Evolutionary conservation across 331 rosid species (phyloP), one percentile per base, ranked within the genome.

Genomic region (Acacia concinna): DNA sequence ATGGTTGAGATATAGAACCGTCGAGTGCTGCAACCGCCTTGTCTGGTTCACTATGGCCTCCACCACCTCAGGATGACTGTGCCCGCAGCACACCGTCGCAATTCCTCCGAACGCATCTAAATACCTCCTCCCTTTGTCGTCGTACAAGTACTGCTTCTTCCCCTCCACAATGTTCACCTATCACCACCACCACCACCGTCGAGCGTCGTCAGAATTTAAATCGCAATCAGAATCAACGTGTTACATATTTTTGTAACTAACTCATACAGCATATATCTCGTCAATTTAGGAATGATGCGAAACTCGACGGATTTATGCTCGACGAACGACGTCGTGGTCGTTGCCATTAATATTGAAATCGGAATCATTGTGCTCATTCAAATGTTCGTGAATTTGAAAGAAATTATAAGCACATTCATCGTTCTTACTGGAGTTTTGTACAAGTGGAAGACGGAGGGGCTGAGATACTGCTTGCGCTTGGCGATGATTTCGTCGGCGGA

Each of bases 31-130:
- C 34, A 96, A 62, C 46, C 88, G 86, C 5, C 87, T 89, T 9
- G 91, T 87, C 63, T 96, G 99, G 72, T 83, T 84, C 27, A 93
- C 85, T 23, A 96, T 88, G 3, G 99, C 98, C 14, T 84, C 88
- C 8, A 96, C 92, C 76, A 96, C 98, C 63, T 96, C 98, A 41
- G 98, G 98, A 75, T 96, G 99, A 68, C 98, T 89, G 88, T 96
- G 99, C 12, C 99, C 99, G 83, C 99, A 96, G 8, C 91, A 32
- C 91, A 96, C 98, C 63, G 98, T 93, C 17, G 99, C 99, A 62
- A 93, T 96, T 64, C 99, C 99, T 47, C 97, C 99, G 69, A 93
- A 96, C 1, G 88, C 98, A 60, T 96, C 99, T 25, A 96, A 41
- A 64, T 93, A 96, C 65, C 99, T 89, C 59, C 96, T 85, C 1